phyloP scores from a whole-genome alignment of 352 stramenopile species.

The Phytopythium vexans region DNA sequence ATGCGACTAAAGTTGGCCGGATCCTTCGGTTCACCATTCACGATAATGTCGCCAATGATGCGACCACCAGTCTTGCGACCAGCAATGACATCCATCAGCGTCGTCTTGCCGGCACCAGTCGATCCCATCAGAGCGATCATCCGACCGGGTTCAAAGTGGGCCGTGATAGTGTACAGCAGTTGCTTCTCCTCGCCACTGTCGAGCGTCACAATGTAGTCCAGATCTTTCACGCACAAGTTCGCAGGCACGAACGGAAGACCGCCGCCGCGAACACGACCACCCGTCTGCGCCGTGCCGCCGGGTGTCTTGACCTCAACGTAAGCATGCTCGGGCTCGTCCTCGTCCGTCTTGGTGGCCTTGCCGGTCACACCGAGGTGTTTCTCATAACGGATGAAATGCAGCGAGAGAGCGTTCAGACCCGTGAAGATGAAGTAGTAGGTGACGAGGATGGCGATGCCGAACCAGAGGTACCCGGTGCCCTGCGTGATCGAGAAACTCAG shows the following conservation, averaged over 20 bases:
- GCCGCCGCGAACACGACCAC: slow-evolving; percentile 42
- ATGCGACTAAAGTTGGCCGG: slow-evolving; percentile 73
- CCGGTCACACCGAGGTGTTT: slow-evolving; percentile 18
- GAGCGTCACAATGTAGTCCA: slow-evolving; percentile 62
- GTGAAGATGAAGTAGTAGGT: slow-evolving; percentile 49
- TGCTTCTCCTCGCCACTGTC: slow-evolving; percentile 51
- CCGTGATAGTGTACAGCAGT: slow-evolving; percentile 36
- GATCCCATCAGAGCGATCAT: slow-evolving; percentile 77
- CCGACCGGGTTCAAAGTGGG: slow-evolving; percentile 47
- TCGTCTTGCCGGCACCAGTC: slow-evolving; percentile 59
- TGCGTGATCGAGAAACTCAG: slow-evolving; percentile 36
- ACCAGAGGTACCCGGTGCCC: slow-evolving; percentile 40
- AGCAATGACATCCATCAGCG: slow-evolving; percentile 60
- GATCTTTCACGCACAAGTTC: slow-evolving; percentile 43
- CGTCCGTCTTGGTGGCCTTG: slow-evolving; percentile 17
- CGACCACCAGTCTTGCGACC: slow-evolving; percentile 54
- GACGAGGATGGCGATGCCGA: slow-evolving; percentile 30
- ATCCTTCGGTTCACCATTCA: slow-evolving; percentile 89
- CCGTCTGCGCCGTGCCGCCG: neutral
- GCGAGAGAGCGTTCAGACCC: slow-evolving; percentile 29
- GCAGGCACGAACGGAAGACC: slow-evolving; percentile 41
- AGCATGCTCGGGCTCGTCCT: slow-evolving; percentile 16
- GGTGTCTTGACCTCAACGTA: slow-evolving; percentile 32
- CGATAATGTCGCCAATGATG: slow-evolving; percentile 76
- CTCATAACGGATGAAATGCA: slow-evolving; percentile 47